Conservation (phyloP, 164 flowering plant species). For the Malania oleifera region DNA sequence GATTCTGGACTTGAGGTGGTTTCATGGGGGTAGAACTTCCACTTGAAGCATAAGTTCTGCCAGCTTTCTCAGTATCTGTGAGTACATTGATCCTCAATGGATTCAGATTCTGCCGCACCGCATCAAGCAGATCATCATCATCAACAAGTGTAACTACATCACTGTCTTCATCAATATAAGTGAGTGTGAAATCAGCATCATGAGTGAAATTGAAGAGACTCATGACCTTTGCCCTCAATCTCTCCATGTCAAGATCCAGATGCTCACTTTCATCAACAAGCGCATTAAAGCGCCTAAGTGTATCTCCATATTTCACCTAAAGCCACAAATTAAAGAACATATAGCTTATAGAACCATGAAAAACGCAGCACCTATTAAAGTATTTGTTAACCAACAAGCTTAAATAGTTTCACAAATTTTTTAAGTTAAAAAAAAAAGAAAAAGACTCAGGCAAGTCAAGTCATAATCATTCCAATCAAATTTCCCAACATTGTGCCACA, state of each 20-base stretch:
- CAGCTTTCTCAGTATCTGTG: constrained; percentile 23
- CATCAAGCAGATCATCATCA: constrained; percentile 76
- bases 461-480: no score
- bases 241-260: constrained; percentile 52
- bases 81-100: constrained; percentile 64
- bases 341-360: no score
- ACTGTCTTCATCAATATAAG: constrained; percentile 79
- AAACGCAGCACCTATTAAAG: no score
- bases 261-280: constrained; percentile 26
- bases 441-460: no score
- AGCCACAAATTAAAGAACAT: no score
- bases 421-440: no score
- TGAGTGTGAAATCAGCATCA: constrained; percentile 52
- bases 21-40: constrained; percentile 50
- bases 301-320: constrained; percentile 75
- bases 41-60: constrained; percentile 21
- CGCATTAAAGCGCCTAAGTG: constrained; percentile 72
- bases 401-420: no score
- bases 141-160: constrained; percentile 74
- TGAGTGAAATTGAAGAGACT: constrained; percentile 46
- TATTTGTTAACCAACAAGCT: no score
- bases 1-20: constrained; percentile 27
- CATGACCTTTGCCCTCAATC: constrained; percentile 48
- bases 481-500: no score
- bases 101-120: constrained; percentile 54